phyloP scores from a whole-genome alignment of 768 basidiomycete species.

The Phylloporus arenicola region DNA sequence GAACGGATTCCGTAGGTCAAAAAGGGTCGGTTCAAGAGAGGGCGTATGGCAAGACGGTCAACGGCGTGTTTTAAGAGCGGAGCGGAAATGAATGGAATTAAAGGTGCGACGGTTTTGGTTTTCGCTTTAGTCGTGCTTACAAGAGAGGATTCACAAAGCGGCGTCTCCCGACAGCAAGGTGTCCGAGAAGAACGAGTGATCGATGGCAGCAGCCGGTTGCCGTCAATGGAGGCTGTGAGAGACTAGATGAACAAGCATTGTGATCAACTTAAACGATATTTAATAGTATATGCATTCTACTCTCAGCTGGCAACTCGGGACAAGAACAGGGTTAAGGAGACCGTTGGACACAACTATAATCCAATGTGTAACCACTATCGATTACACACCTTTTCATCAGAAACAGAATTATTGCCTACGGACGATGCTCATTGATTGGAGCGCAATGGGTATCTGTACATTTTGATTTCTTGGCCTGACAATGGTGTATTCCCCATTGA shows the following conservation, averaged over 20 bases:
- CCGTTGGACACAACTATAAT: no score
- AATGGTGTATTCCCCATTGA: neutral
- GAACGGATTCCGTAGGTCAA: neutral
- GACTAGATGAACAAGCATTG: neutral
- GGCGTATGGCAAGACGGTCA: neutral
- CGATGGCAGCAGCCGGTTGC: neutral
- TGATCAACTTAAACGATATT: neutral
- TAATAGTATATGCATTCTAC: neutral
- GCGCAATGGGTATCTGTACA: constrained; percentile 35
- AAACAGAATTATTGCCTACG: neutral
- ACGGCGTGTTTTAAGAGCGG: neutral
- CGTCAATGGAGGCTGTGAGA: neutral
- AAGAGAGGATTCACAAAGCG: no score
- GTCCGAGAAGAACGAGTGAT: neutral
- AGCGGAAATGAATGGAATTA: neutral
- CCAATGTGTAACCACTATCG: no score
- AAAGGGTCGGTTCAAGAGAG: neutral
- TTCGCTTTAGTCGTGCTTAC: neutral
- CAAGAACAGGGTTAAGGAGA: no score
- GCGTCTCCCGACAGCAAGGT: no score
- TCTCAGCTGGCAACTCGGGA: no score
- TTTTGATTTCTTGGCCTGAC: constrained; percentile 4
- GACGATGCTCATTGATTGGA: constrained; percentile 58
- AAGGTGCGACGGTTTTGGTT: neutral
- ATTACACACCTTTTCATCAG: no score